A percentile compares a stretch with the other conserved stretches of the same genome.
phyloP scores from a whole-genome alignment of 108 stramenopile species.

The Stephanodiscus triporus region DNA sequence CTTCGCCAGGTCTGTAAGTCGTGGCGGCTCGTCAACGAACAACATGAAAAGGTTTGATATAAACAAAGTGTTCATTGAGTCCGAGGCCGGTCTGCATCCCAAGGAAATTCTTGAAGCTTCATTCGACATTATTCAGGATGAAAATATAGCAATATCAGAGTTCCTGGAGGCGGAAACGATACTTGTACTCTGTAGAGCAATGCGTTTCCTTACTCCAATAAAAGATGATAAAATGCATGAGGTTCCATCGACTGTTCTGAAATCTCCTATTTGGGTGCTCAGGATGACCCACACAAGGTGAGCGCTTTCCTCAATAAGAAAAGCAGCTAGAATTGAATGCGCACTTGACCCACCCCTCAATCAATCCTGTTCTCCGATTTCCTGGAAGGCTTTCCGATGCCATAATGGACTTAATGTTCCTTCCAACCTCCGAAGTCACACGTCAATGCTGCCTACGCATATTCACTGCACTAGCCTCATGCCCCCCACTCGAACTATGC shows the following conservation, averaged over 20 bases:
- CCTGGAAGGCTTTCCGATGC: conserved; percentile 52
- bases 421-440: conserved; percentile 57
- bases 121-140: conserved; percentile 80
- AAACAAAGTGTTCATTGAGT: conserved; percentile 64
- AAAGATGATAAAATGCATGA: conserved; percentile 21
- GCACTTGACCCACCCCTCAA: background rate
- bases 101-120: conserved; percentile 78
- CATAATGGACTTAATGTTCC: conserved; percentile 77
- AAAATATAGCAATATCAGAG: conserved; percentile 41
- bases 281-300: conserved; percentile 61
- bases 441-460: conserved; percentile 54
- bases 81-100: conserved; percentile 72
- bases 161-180: conserved; percentile 70
- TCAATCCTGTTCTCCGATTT: background rate
- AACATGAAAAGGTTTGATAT: conserved; percentile 80
- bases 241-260: conserved; percentile 31
- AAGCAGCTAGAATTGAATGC: background rate
- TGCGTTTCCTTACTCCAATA: conserved; percentile 39
- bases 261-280: conserved; percentile 72
- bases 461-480: conserved; percentile 63
- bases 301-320: background rate
- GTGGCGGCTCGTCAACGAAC: conserved; percentile 66
- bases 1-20: conserved; percentile 76
- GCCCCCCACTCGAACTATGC: conserved; percentile 45
- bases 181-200: conserved; percentile 60